Evolutionary conservation across 768 basidiomycete genomes (phyloP).

Genomic region (Auricularia sp.): DNA sequence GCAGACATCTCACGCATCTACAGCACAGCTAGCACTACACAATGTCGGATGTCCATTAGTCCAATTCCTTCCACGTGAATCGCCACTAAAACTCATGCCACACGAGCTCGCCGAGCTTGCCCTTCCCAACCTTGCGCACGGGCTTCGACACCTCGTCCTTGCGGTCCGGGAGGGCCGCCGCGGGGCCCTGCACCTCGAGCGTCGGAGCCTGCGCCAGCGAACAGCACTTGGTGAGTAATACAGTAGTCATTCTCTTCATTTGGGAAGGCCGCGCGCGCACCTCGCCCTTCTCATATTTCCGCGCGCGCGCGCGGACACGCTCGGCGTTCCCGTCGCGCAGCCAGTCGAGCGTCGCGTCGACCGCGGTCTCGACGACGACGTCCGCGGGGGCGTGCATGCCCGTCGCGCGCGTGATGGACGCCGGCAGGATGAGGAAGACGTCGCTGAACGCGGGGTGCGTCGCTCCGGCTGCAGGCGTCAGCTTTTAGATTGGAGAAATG

Average conservation of each 20-base stretch:
- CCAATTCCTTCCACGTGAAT: too few relatives aligned
- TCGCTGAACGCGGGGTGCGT: slow-evolving; percentile 28
- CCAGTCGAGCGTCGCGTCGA: slow-evolving; percentile 16
- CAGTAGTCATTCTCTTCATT: too few relatives aligned
- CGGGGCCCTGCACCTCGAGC: neutral
- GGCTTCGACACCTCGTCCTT: neutral
- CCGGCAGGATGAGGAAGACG: slow-evolving; percentile 25
- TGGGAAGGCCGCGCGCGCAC: neutral
- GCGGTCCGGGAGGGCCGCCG: neutral
- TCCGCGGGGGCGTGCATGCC: slow-evolving; percentile 16
- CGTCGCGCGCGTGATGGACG: slow-evolving; percentile 19
- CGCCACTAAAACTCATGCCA: neutral
- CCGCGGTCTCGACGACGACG: slow-evolving; percentile 13
- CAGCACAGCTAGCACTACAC: too few relatives aligned
- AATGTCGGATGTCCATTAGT: too few relatives aligned
- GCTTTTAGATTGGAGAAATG: neutral
- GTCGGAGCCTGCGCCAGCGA: neutral
- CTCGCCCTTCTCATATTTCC: neutral
- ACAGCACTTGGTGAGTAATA: too few relatives aligned
- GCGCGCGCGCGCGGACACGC: neutral
- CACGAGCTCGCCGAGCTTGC: neutral
- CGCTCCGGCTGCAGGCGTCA: slow-evolving; percentile 16
- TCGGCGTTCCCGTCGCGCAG: slow-evolving; percentile 2
- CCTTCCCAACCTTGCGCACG: neutral
- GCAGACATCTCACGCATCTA: too few relatives aligned